Conservation (phyloP, 1,139 yeast genomes). For the Suhomyces wounanorum region DNA sequence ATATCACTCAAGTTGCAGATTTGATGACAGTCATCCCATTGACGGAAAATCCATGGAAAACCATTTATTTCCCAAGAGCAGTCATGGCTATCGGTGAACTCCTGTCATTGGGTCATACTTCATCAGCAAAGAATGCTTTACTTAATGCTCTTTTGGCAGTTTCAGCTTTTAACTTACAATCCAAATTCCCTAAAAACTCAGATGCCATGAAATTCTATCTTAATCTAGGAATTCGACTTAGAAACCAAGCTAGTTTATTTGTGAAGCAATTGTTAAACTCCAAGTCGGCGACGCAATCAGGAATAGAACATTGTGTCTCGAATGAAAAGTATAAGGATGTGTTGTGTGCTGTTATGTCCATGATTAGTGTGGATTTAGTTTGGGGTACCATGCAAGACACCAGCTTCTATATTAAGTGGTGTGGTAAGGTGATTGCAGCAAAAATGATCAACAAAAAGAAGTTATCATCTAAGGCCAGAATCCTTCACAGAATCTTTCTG, state of each 20-base stretch:
- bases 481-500: conserved; percentile 76
- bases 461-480: conserved; percentile 72
- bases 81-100: conserved; percentile 79
- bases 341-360: conserved; percentile 77
- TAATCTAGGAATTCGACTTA: conserved; percentile 69
- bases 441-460: conserved; percentile 68
- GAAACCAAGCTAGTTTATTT: conserved; percentile 74
- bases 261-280: conserved; percentile 51
- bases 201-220: conserved; percentile 69
- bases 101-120: conserved; percentile 70
- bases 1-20: conserved; percentile 79
- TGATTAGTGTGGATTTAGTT: conserved; percentile 86
- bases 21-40: conserved; percentile 85
- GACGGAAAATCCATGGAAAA: conserved; percentile 85
- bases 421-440: conserved; percentile 72
- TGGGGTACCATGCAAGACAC: conserved; percentile 94
- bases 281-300: conserved; percentile 35
- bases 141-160: conserved; percentile 81
- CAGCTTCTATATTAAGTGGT: conserved; percentile 69
- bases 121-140: conserved; percentile 75
- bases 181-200: conserved; percentile 62
- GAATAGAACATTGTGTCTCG: conserved; percentile 54
- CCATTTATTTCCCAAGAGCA: conserved; percentile 81
- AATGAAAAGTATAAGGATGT: conserved; percentile 82
- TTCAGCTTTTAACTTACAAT: conserved; percentile 77